phyloP scores from a whole-genome alignment of 176 grass and related monocot genomes.

The Aegilops sharonensis region DNA sequence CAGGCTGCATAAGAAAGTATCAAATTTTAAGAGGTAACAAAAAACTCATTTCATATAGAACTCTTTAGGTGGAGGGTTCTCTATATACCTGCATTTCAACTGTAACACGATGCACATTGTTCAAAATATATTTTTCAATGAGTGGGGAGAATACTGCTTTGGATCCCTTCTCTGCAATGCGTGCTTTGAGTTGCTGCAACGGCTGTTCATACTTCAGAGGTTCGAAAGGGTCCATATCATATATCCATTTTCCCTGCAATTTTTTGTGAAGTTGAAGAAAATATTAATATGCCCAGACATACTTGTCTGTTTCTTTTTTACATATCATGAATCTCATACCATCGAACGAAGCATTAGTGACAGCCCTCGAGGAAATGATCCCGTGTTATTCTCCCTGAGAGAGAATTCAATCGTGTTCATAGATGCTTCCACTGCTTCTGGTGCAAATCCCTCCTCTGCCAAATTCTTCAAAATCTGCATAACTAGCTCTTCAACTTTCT shows the following conservation, averaged over 20 bases:
- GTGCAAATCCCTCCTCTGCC: conserved; percentile 75
- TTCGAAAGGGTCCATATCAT: conserved; percentile 97
- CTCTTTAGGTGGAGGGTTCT: conserved; percentile 5
- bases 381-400: conserved; percentile 93
- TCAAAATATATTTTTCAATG: conserved; percentile 81
- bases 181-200: conserved; percentile 85
- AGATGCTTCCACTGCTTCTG: conserved; percentile 92
- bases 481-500: conserved; percentile 85
- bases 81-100: conserved; percentile 85
- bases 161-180: conserved; percentile 74
- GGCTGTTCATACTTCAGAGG: conserved; percentile 94
- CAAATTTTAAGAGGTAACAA: conserved; percentile 9
- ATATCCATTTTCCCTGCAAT: conserved; percentile 94
- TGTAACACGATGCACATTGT: conserved; percentile 81
- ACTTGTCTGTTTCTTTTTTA: background rate
- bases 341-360: conserved; percentile 97
- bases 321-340: conserved; percentile 42
- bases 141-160: conserved; percentile 93
- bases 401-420: conserved; percentile 99
- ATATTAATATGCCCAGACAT: conserved; percentile 32
- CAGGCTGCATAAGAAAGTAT: conserved; percentile 58
- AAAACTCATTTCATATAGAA: background rate
- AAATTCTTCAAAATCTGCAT: conserved; percentile 77
- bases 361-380: conserved; percentile 90
- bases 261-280: conserved; percentile 30